Conservation (phyloP, 2,329 filamentous ascomycete genomes). For the Fusarium coffeatum region DNA sequence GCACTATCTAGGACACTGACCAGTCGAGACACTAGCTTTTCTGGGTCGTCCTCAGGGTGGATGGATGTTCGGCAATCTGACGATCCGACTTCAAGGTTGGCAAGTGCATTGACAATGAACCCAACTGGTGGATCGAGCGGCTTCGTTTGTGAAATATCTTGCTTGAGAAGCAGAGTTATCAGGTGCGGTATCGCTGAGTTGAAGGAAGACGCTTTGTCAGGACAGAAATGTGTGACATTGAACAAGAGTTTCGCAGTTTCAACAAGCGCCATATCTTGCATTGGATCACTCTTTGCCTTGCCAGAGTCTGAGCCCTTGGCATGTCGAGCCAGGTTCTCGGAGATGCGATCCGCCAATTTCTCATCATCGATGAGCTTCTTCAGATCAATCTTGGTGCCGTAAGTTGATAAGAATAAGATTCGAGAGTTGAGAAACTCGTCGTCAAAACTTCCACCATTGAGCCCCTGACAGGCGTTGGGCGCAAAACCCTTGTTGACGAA, state of each 20-base stretch:
- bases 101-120: constrained; percentile 80
- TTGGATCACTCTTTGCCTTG: constrained; percentile 59
- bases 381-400: constrained; percentile 62
- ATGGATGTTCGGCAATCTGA: constrained; percentile 66
- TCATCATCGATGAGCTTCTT: constrained; percentile 60
- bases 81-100: constrained; percentile 78
- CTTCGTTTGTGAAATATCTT: constrained; percentile 66
- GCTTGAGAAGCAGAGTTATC: constrained; percentile 73
- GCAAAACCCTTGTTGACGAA: constrained; percentile 62
- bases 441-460: constrained; percentile 80
- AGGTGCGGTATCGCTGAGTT: constrained; percentile 75
- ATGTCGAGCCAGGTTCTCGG: constrained; percentile 77
- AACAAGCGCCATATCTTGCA: constrained; percentile 82
- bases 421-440: constrained; percentile 81
- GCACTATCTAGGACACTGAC: constrained; percentile 77
- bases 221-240: constrained; percentile 83
- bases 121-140: constrained; percentile 80
- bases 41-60: constrained; percentile 73
- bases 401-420: constrained; percentile 59
- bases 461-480: constrained; percentile 73
- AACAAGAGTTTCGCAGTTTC: constrained; percentile 91
- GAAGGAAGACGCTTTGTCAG: constrained; percentile 71
- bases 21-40: constrained; percentile 71
- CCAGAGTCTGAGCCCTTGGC: constrained; percentile 57
- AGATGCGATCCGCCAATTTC: constrained; percentile 67